These are phyloP conservation scores for Trifolium pratense DNA, from an alignment of 306 rosid species.

Conservation along the genomic window DNA sequence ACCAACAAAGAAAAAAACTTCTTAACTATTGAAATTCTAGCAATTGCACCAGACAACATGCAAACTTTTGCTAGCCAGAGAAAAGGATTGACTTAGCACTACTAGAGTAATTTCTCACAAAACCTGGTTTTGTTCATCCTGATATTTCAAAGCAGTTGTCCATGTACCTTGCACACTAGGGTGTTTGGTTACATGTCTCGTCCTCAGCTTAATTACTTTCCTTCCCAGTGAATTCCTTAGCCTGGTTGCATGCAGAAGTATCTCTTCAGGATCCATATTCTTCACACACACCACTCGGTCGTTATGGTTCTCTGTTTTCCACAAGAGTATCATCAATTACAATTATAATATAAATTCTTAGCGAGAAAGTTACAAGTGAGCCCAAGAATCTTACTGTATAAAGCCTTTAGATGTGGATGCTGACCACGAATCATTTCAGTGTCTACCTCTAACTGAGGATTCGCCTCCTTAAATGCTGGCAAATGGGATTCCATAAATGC, in stretches of 20 bases:
- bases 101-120: slow-evolving; percentile 32
- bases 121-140: slow-evolving; percentile 33
- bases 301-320: slow-evolving; percentile 67
- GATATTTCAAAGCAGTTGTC: slow-evolving; percentile 74
- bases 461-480: slow-evolving; percentile 71
- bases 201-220: slow-evolving; percentile 87
- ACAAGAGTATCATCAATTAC: slow-evolving; percentile 35
- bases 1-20: not conserved
- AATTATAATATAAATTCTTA: not conserved
- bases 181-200: slow-evolving; percentile 80
- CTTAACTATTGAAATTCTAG: slow-evolving; percentile 9
- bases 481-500: slow-evolving; percentile 84
- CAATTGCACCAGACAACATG: slow-evolving; percentile 19
- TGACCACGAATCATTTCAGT: slow-evolving; percentile 91
- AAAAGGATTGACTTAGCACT: slow-evolving; percentile 6
- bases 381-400: slow-evolving; percentile 63
- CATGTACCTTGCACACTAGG: slow-evolving; percentile 97
- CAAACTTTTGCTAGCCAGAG: slow-evolving; percentile 1
- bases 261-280: slow-evolving; percentile 83
- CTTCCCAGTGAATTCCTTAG: slow-evolving; percentile 88
- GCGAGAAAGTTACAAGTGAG: slow-evolving; percentile 1
- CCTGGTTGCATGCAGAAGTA: slow-evolving; percentile 66
- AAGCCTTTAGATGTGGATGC: slow-evolving; percentile 87
- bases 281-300: slow-evolving; percentile 79
- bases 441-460: slow-evolving; percentile 88